These are phyloP conservation scores for Candida gorgasii DNA, from an alignment of 805 yeast species.

Conservation along the genomic window DNA sequence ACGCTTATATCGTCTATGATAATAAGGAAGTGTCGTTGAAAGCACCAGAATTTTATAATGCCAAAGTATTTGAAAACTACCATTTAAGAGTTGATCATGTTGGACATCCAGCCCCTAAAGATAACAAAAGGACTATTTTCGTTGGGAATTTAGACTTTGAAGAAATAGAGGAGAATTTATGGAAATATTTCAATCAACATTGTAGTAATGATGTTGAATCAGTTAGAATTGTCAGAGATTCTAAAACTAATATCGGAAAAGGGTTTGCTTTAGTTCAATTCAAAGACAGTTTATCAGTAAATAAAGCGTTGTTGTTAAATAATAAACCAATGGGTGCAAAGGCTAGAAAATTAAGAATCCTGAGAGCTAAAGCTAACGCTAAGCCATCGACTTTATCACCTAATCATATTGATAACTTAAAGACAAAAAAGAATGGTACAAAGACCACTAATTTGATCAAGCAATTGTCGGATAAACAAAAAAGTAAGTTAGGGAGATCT, in stretches of 20 bases:
- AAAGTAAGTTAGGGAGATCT: slow-evolving; percentile 80
- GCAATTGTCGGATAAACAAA: slow-evolving; percentile 62
- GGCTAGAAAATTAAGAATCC: slow-evolving; percentile 68
- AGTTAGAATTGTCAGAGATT: slow-evolving; percentile 87
- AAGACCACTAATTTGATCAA: slow-evolving; percentile 11
- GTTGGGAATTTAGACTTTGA: slow-evolving; percentile 95
- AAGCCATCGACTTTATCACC: slow-evolving; percentile 47
- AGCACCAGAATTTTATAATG: slow-evolving; percentile 58
- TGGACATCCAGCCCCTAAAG: slow-evolving; percentile 87
- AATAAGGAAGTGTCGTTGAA: slow-evolving; percentile 50
- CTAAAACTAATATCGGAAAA: slow-evolving; percentile 92
- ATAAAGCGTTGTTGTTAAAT: slow-evolving; percentile 76
- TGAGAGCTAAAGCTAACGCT: slow-evolving; percentile 50
- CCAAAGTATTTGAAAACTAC: slow-evolving; percentile 61
- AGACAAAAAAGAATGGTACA: slow-evolving; percentile 24
- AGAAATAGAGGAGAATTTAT: slow-evolving; percentile 84
- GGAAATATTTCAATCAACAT: slow-evolving; percentile 68
- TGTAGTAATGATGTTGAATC: slow-evolving; percentile 64
- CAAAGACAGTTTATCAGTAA: slow-evolving; percentile 67
- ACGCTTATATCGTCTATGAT: slow-evolving; percentile 83
- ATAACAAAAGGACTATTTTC: slow-evolving; percentile 79
- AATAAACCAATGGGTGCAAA: slow-evolving; percentile 57
- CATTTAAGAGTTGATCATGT: slow-evolving; percentile 92
- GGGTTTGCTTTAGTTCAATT: slow-evolving; percentile 97
- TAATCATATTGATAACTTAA: slow-evolving; percentile 39